Conservation (phyloP, 2,329 filamentous ascomycete species). For the Arthrobotrys megalospora region DNA sequence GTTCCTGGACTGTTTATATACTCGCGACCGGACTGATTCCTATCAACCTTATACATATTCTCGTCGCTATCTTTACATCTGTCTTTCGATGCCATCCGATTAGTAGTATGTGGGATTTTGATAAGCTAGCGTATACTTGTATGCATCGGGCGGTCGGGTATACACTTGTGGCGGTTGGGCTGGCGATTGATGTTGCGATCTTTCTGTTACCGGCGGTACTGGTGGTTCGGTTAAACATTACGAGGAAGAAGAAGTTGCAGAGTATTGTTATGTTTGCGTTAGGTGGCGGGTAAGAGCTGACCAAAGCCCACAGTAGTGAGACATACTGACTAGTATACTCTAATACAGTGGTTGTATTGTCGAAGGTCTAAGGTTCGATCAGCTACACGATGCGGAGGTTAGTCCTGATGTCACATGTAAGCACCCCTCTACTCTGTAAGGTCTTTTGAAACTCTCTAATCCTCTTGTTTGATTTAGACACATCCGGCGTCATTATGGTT, state of each 20-base stretch:
- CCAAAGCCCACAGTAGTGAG: not conserved
- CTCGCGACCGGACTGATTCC: constrained; percentile 13
- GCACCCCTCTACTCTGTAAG: not conserved
- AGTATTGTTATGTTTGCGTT: constrained; percentile 42
- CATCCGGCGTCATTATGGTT: constrained; percentile 10
- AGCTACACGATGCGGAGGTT: constrained; percentile 3
- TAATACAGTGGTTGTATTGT: constrained; percentile 33
- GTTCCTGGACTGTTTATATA: constrained; percentile 4
- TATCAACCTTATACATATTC: constrained; percentile 31
- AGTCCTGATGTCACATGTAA: constrained; percentile 40
- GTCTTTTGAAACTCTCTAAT: not conserved
- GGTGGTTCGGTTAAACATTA: constrained; percentile 26
- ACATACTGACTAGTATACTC: not conserved
- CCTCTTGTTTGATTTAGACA: constrained; percentile 1
- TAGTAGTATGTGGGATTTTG: constrained; percentile 4
- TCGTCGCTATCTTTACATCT: constrained; percentile 13
- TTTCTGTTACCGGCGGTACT: constrained; percentile 29
- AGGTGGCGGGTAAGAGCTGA: constrained; percentile 31
- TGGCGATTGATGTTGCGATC: constrained; percentile 39
- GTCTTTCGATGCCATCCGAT: constrained; percentile 35
- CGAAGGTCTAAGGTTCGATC: constrained; percentile 28
- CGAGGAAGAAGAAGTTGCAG: constrained; percentile 33
- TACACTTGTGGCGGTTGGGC: constrained; percentile 18
- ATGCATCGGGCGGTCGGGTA: constrained; percentile 13
- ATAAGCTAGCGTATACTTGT: constrained; percentile 1